Percentiles rank a stretch among this genome's conserved stretches.
phyloP scores from a whole-genome alignment of 495 filamentous ascomycete genomes.

The Penicillium antarcticum region DNA sequence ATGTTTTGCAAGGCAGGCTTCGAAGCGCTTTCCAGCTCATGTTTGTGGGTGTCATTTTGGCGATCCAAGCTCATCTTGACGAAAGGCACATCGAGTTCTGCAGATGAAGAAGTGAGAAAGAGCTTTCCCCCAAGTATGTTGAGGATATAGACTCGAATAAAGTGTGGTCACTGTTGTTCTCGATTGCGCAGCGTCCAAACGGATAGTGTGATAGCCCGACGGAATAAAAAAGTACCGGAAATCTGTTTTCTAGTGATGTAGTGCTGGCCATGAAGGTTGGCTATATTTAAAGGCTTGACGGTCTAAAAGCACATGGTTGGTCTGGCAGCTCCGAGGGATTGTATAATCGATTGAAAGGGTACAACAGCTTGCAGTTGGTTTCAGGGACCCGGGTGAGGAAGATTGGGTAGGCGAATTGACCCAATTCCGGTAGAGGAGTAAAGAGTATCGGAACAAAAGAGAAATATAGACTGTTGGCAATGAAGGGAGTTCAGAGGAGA shows the following conservation, averaged over 20 bases:
- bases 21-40: slow-evolving; percentile 16
- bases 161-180: background rate
- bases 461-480: background rate
- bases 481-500: too few species aligned
- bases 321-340: background rate
- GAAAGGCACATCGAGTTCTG: slow-evolving; percentile 4
- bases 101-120: background rate
- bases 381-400: too few species aligned
- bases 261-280: slow-evolving; percentile 25
- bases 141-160: background rate
- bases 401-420: too few species aligned
- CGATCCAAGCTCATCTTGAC: slow-evolving; percentile 41
- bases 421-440: too few species aligned
- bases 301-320: slow-evolving; percentile 23
- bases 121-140: background rate
- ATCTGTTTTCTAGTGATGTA: slow-evolving; percentile 1
- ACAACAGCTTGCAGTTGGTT: background rate
- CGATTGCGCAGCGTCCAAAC: background rate
- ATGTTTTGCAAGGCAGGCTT: slow-evolving; percentile 18
- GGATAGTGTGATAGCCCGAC: background rate
- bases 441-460: background rate
- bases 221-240: slow-evolving; percentile 5
- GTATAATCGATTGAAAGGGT: background rate
- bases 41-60: slow-evolving; percentile 21
- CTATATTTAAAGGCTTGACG: slow-evolving; percentile 3